A percentile compares a stretch with the other conserved stretches of the same genome.
Evolutionary conservation across 805 yeast species (phyloP).

Genomic region (Candida michaelii): DNA sequence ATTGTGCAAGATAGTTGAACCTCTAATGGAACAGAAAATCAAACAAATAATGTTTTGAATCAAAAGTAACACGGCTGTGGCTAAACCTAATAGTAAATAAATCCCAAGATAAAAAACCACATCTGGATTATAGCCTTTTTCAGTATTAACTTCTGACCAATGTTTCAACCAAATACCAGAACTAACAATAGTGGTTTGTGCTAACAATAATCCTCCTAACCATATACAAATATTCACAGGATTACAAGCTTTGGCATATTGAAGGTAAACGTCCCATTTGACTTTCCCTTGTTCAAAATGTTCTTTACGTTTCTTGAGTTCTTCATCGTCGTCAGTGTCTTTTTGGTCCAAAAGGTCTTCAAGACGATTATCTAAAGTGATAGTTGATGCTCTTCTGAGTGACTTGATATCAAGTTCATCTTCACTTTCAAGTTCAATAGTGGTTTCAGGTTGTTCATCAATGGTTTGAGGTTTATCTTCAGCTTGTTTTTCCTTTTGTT

Average conservation of each 20-base stretch:
- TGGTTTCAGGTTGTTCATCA: constrained; percentile 12
- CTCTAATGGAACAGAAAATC: constrained; percentile 80
- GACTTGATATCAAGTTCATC: constrained; percentile 29
- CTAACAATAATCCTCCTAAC: constrained; percentile 51
- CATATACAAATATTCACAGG: constrained; percentile 60
- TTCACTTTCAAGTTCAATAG: constrained; percentile 34
- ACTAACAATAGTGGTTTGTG: constrained; percentile 61
- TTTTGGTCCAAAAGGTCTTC: constrained; percentile 34
- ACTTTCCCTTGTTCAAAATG: constrained; percentile 92
- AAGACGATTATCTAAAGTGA: constrained; percentile 38
- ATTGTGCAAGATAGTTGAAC: constrained; percentile 74
- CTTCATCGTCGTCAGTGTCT: constrained; percentile 33
- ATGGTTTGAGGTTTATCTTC: constrained; percentile 10
- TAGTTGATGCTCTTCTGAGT: constrained; percentile 67
- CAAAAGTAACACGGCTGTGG: constrained; percentile 59
- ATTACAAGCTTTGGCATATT: constrained; percentile 87
- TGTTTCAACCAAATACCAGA: constrained; percentile 93
- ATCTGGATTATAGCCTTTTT: constrained; percentile 66
- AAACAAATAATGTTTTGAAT: constrained; percentile 69
- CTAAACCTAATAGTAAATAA: constrained; percentile 73
- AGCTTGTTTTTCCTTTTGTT: constrained; percentile 15
- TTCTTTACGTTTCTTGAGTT: constrained; percentile 56
- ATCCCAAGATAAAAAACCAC: constrained; percentile 70
- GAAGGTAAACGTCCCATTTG: constrained; percentile 77
- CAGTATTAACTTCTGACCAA: constrained; percentile 91